Evolutionary conservation across 2,329 filamentous ascomycete genomes (phyloP).

Genomic region (Claviceps sp.): DNA sequence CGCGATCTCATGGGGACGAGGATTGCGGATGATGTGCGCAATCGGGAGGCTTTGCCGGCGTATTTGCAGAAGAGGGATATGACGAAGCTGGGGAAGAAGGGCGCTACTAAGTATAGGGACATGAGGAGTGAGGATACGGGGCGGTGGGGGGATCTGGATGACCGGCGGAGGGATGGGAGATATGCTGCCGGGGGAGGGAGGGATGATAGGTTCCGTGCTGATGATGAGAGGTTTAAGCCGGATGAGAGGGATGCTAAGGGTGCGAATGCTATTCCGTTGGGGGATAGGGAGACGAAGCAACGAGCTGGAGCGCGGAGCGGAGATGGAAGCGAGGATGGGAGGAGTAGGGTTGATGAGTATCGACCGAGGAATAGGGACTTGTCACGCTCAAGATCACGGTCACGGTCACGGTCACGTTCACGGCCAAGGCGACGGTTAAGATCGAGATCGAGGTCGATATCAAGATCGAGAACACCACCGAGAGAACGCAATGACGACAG

Average conservation of each 20-base stretch:
- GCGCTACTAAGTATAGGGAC: constrained; percentile 80
- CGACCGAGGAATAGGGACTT: background rate
- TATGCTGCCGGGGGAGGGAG: constrained; percentile 44
- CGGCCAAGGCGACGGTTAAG: background rate
- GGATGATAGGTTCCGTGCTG: constrained; percentile 57
- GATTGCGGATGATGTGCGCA: constrained; percentile 71
- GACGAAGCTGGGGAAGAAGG: constrained; percentile 87
- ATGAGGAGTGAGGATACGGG: constrained; percentile 85
- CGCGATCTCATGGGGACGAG: constrained; percentile 76
- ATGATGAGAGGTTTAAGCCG: constrained; percentile 37
- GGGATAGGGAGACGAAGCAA: constrained; percentile 24
- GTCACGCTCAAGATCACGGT: background rate
- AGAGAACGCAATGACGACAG: constrained; percentile 29
- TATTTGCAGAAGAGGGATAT: constrained; percentile 88
- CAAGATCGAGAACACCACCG: constrained; percentile 32
- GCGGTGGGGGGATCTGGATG: constrained; percentile 57
- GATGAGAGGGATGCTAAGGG: constrained; percentile 38
- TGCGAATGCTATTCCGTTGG: constrained; percentile 58
- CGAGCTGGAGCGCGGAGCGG: constrained; percentile 18
- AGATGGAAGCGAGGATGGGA: constrained; percentile 13
- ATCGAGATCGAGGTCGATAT: constrained; percentile 13
- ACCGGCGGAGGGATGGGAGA: constrained; percentile 22
- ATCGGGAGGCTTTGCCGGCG: constrained; percentile 73
- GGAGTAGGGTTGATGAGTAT: background rate
- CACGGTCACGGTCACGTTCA: constrained; percentile 15